A percentile compares a stretch with the other conserved stretches of the same genome.
Evolutionary conservation across 768 basidiomycete genomes (phyloP).

Genomic region (Kwoniella pini): DNA sequence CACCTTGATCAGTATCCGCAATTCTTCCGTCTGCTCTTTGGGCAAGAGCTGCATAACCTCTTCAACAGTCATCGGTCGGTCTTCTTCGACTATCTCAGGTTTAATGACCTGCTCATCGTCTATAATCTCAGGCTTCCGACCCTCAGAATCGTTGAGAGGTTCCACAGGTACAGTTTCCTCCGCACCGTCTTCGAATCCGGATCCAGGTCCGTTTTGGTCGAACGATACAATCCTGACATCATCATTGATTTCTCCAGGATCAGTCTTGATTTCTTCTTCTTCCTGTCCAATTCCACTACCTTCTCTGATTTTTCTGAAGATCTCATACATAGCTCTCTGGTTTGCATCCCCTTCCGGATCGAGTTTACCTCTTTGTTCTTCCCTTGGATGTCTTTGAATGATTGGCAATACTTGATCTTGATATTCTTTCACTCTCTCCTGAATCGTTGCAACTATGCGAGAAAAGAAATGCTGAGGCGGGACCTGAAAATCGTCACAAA

Average conservation of each 20-base stretch:
- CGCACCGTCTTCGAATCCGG: neutral
- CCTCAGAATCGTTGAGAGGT: conserved; percentile 11
- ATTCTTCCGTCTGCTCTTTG: conserved; percentile 68
- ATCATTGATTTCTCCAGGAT: conserved; percentile 36
- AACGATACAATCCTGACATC: conserved; percentile 18
- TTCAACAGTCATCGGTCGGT: conserved; percentile 58
- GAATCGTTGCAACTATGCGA: conserved; percentile 62
- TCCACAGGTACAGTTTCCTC: conserved; percentile 16
- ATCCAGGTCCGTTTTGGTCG: too few relatives aligned
- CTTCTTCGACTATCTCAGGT: conserved; percentile 18
- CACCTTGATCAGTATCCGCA: conserved; percentile 90
- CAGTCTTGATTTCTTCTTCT: conserved; percentile 32
- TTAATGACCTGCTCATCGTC: conserved; percentile 10
- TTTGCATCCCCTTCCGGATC: conserved; percentile 69
- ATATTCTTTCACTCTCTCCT: conserved; percentile 71
- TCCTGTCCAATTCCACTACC: conserved; percentile 26
- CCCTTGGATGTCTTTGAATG: conserved; percentile 10
- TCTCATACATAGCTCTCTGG: conserved; percentile 52
- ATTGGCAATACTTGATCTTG: conserved; percentile 54
- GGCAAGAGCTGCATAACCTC: conserved; percentile 62
- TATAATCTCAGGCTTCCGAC: conserved; percentile 5
- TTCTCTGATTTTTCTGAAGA: conserved; percentile 31
- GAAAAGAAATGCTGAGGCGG: conserved; percentile 69
- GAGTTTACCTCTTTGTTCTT: conserved; percentile 65
- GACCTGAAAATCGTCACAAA: conserved; percentile 87